Base-by-base conservation (phyloP, 2,329 filamentous ascomycete genomes). In the Ophiostoma himal-ulmi region DNA sequence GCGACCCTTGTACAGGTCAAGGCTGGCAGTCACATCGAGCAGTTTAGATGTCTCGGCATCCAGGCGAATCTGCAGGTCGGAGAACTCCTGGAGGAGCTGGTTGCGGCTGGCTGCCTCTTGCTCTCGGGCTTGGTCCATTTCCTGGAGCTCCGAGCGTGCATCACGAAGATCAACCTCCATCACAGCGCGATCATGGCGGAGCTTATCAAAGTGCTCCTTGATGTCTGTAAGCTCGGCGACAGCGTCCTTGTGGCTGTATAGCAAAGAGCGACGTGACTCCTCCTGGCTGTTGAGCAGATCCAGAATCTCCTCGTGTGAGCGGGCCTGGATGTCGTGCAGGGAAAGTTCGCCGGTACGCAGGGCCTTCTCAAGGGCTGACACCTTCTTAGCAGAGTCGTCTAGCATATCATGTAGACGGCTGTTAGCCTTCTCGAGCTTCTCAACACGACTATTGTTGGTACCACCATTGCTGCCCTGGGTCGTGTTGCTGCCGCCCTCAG, bases 251-350 rank as follows among this genome's bases (percentile, higher is more conserved):
- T 98, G 93, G 74, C 90, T 89, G 76, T 94, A 89, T 36, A 97
- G 84, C 39, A 98, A 82, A 5, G 90, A 89, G 71, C 91, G 89
- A 65, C 95, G 88, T 37, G 93, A 93, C 73, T 96, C 90, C 78
- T 98, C 94, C 78, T 98, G 95, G 72, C 90, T 94, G 78, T 93
- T 96, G 77, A 98, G 89, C 54, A 97, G 85, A 73, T 97, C 93
- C 74, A 96, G 91, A 22, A 98, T 88, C 79, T 98, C 95, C 77
- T 97, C 94, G 75, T 98, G 93, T 6, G 93, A 96, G 78, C 92
- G 94, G 1, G 94, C 91, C 79, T 97, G 94, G 65, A 98, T 88
- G 78, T 98, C 94, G 67, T 93, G 91, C 62, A 97, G 83, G 0
- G 93, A 95, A 5, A 98, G 83, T 78, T 97, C 92, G 14, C 94